Percentiles rank a stretch among this genome's conserved stretches.
phyloP scores from a whole-genome alignment of 2,329 filamentous ascomycete species.

The Tolypocladium paradoxum region DNA sequence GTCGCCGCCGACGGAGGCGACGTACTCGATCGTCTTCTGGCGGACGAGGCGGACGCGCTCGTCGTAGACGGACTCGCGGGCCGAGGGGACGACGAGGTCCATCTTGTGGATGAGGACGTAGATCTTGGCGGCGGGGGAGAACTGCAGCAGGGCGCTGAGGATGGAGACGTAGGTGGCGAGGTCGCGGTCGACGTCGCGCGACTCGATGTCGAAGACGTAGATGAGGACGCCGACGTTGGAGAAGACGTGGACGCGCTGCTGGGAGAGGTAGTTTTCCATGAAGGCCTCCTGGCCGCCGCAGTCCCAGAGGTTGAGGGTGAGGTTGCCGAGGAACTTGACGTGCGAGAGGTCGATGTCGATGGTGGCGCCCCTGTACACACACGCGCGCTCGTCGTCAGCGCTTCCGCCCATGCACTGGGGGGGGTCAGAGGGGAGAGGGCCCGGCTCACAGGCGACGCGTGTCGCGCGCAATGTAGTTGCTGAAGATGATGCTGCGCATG shows the following conservation, averaged over 20 bases:
- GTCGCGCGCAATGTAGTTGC: conserved; percentile 95
- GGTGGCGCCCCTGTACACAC: conserved; percentile 58
- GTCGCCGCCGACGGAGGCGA: conserved; percentile 23
- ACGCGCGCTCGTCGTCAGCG: background rate
- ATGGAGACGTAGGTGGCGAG: conserved; percentile 87
- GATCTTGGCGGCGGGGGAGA: conserved; percentile 68
- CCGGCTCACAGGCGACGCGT: conserved; percentile 62
- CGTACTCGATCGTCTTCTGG: conserved; percentile 54
- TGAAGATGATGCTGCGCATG: conserved; percentile 98
- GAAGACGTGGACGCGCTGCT: conserved; percentile 94
- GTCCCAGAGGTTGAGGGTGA: conserved; percentile 97
- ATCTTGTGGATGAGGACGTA: conserved; percentile 98
- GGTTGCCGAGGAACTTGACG: conserved; percentile 96
- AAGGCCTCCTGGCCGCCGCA: conserved; percentile 98
- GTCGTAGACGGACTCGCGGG: conserved; percentile 73
- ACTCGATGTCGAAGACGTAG: conserved; percentile 98
- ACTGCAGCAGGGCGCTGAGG: conserved; percentile 79
- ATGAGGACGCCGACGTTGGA: conserved; percentile 93
- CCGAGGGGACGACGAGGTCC: conserved; percentile 78
- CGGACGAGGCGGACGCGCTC: conserved; percentile 70
- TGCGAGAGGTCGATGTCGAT: conserved; percentile 98
- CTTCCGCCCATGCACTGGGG: background rate
- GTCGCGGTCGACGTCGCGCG: conserved; percentile 85
- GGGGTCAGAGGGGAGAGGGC: background rate
- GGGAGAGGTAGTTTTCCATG: conserved; percentile 94